Percentiles rank a stretch among this genome's conserved stretches.
Conservation (phyloP, 768 basidiomycete genomes). For the Kwoniella sp. region DNA sequence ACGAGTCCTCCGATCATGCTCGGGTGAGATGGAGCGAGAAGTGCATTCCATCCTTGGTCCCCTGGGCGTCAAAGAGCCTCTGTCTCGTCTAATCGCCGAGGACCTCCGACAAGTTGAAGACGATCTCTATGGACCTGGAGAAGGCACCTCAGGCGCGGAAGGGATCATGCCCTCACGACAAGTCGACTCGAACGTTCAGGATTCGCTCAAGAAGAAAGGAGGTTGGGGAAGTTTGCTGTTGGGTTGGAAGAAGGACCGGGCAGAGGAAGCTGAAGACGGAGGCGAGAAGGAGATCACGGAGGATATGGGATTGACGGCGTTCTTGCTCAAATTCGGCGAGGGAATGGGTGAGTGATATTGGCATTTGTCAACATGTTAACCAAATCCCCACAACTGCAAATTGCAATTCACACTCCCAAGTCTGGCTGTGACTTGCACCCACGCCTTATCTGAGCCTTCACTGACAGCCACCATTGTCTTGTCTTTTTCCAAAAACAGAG, state of each 20-base stretch:
- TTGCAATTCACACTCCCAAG: neutral
- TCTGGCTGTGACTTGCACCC: too few species aligned
- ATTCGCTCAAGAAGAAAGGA: slow-evolving; percentile 12
- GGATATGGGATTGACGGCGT: slow-evolving; percentile 84
- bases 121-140: slow-evolving; percentile 50
- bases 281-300: slow-evolving; percentile 68
- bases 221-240: slow-evolving; percentile 32
- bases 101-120: slow-evolving; percentile 63
- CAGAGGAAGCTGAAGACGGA: slow-evolving; percentile 63
- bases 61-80: slow-evolving; percentile 81
- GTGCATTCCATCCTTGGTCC: slow-evolving; percentile 84
- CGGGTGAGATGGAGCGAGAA: slow-evolving; percentile 95
- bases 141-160: slow-evolving; percentile 21
- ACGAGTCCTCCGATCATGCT: slow-evolving; percentile 84
- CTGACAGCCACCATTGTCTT: slow-evolving; percentile 2
- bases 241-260: slow-evolving; percentile 23
- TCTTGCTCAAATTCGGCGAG: slow-evolving; percentile 94
- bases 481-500: slow-evolving; percentile 64
- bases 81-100: slow-evolving; percentile 76
- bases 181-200: neutral
- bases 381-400: neutral
- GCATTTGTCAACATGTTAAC: neutral
- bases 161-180: slow-evolving; percentile 32
- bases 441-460: too few species aligned
- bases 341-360: slow-evolving; percentile 69